Evolutionary conservation across 768 basidiomycete species (phyloP).

Genomic region (Polyporus arcularius): DNA sequence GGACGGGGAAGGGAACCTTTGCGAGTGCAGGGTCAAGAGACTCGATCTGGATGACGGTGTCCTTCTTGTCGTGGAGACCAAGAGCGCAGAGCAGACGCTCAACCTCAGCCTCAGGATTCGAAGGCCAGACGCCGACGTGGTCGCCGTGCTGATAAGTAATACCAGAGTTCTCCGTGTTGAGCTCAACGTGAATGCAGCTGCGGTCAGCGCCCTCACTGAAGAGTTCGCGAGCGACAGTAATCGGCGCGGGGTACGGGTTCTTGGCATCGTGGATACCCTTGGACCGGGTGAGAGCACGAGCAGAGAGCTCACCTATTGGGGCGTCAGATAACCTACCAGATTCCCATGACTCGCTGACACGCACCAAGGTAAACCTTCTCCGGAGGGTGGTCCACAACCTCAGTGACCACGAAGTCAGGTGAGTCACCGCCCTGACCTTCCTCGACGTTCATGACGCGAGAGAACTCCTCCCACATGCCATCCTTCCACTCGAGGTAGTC

Average conservation of each 20-base stretch:
- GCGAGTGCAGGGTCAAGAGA: constrained; percentile 98
- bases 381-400: constrained; percentile 67
- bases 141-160: constrained; percentile 99
- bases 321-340: constrained; percentile 17
- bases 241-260: constrained; percentile 92
- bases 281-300: constrained; percentile 88
- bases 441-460: constrained; percentile 82
- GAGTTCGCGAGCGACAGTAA: constrained; percentile 76
- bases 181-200: constrained; percentile 94
- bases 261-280: constrained; percentile 98
- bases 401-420: constrained; percentile 90
- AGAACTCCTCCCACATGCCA: constrained; percentile 90
- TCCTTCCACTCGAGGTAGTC: constrained; percentile 99
- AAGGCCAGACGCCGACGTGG: constrained; percentile 97
- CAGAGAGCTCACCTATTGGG: constrained; percentile 83
- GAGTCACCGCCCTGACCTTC: constrained; percentile 96
- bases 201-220: constrained; percentile 74
- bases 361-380: constrained; percentile 94
- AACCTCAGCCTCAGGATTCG: constrained; percentile 91
- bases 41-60: constrained; percentile 87
- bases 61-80: constrained; percentile 78
- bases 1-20: constrained; percentile 98
- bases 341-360: constrained; percentile 21
- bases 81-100: constrained; percentile 85
- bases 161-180: constrained; percentile 91